These are phyloP conservation scores for Fraxinus sp. DNA, from an alignment of 305 asterid genomes.

Conservation along the genomic window DNA sequence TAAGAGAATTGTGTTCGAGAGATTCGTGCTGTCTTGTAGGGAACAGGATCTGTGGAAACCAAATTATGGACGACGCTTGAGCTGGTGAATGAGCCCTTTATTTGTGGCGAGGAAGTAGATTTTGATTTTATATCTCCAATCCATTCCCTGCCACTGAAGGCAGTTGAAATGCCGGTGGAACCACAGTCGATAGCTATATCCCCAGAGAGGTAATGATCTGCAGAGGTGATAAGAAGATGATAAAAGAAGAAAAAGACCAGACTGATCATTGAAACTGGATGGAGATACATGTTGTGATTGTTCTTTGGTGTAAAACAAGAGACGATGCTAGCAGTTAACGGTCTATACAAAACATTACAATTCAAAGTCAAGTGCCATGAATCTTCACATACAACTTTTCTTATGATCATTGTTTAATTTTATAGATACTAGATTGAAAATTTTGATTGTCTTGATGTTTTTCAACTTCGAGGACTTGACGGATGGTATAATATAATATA, in stretches of 20 bases:
- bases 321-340: background rate
- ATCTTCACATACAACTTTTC: background rate
- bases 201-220: background rate
- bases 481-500: background rate
- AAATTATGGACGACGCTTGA: conserved; percentile 13
- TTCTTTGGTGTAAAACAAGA: background rate
- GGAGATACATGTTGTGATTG: conserved; percentile 4
- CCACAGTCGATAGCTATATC: conserved; percentile 34
- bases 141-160: conserved; percentile 28
- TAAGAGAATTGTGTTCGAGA: conserved; percentile 32
- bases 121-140: conserved; percentile 31
- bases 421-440: background rate
- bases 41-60: conserved; percentile 22
- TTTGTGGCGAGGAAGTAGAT: background rate
- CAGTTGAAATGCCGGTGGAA: conserved; percentile 20
- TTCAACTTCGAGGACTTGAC: background rate
- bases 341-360: background rate
- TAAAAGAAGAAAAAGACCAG: conserved; percentile 15
- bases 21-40: conserved; percentile 34
- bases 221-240: conserved; percentile 12
- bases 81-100: conserved; percentile 33
- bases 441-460: background rate
- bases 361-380: background rate
- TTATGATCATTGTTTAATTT: background rate
- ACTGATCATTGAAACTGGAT: conserved; percentile 15